A percentile compares a stretch with the other conserved stretches of the same genome.
These are phyloP conservation scores for Pseudocercospora crystallina DNA, from an alignment of 2,329 filamentous ascomycete species.

Conservation along the genomic window DNA sequence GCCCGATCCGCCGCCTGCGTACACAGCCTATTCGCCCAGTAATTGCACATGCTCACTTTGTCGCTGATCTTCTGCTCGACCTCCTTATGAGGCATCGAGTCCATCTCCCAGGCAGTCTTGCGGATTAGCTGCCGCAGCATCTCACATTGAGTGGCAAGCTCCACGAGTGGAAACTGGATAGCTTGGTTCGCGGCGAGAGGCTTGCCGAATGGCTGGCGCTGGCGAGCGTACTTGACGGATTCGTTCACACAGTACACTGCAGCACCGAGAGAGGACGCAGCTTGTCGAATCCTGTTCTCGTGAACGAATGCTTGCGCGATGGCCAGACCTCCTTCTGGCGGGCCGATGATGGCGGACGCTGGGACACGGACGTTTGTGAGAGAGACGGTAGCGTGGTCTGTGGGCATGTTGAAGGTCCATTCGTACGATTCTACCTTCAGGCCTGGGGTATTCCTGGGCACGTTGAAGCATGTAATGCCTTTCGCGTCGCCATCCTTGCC, in stretches of 20 bases:
- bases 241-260: conserved; percentile 61
- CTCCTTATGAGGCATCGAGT: conserved; percentile 52
- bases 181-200: conserved; percentile 60
- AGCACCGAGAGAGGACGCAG: conserved; percentile 59
- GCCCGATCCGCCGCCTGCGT: conserved; percentile 62
- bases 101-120: conserved; percentile 63
- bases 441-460: conserved; percentile 54
- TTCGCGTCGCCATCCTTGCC: conserved; percentile 53
- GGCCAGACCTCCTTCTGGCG: conserved; percentile 54
- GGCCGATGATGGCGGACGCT: conserved; percentile 52
- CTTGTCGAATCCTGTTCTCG: conserved; percentile 66
- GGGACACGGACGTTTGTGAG: conserved; percentile 60
- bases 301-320: conserved; percentile 66
- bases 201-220: conserved; percentile 56
- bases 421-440: conserved; percentile 59
- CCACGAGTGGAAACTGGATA: conserved; percentile 64
- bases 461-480: conserved; percentile 63
- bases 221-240: conserved; percentile 57
- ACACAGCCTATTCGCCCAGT: conserved; percentile 62
- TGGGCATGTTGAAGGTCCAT: conserved; percentile 68
- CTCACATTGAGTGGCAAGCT: conserved; percentile 60
- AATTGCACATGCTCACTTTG: conserved; percentile 66
- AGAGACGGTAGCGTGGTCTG: conserved; percentile 62
- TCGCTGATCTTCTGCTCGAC: conserved; percentile 61
- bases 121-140: conserved; percentile 63